Base-by-base conservation (phyloP, 2,329 filamentous ascomycete genomes). In the Dothistroma septosporum region DNA sequence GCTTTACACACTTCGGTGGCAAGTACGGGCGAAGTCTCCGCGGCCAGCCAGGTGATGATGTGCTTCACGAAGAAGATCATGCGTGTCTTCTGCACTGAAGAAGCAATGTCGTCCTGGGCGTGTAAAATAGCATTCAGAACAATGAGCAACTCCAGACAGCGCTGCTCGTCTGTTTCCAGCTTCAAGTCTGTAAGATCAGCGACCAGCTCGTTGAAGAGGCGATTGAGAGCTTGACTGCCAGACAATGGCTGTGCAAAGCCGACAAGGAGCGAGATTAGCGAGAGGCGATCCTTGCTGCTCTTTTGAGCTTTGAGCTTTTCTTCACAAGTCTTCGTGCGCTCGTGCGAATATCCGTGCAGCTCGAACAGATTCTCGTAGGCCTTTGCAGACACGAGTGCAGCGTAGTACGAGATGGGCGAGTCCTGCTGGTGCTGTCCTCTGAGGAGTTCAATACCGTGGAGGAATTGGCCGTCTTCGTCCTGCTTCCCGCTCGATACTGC, bases 51-150 rank as follows among this genome's bases (percentile, higher is more conserved):
- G 9, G 85, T 83, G 0, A 89, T 83, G 8, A 96, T 81, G 64
- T 92, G 87, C 70, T 89, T 90, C 47, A 93, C 85, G 9, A 93
- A 86, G 76, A 96, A 94, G 0, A 96, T 85, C 2, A 94, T 76
- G 24, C 92, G 84, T 69, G 92, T 85, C 57, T 80, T 81, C 0
- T 79, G 70, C 50, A 76, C 77, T n/a, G 85, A 79, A 24, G 73
- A 78, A 7, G 79, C 73, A 4, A 78, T 72, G 21, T 82, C 76
- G 8, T 80, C 77, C 60, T 83, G 79, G 2, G 75, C 77, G 24
- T 77, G 71, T 9, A 86, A 66, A 4, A 87, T 74, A 31, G 79
- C 73, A 66, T 87, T 87, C 19, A 87, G 76, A 11, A 84, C 66
- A 3, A 82, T 74, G 2, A 87, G 71, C 55, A 82, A 78, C 57